Percentiles rank a stretch among this genome's conserved stretches.
Conservation (phyloP, 208 protist genomes). For the Naegleria gruberi region DNA sequence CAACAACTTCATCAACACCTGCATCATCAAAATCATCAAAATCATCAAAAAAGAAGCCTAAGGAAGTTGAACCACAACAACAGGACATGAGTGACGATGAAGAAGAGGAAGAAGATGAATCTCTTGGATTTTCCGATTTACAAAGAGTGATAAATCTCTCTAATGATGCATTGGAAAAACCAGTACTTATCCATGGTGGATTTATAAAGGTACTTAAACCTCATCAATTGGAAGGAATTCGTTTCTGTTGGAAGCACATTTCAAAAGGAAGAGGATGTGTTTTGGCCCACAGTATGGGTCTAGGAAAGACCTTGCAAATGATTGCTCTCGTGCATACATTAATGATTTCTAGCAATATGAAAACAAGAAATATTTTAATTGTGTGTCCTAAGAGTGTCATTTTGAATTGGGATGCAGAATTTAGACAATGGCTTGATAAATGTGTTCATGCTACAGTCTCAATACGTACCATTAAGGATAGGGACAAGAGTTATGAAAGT, state of each 20-base stretch:
- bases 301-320: slow-evolving; percentile 35
- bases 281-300: slow-evolving; percentile 35
- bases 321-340: slow-evolving; percentile 25
- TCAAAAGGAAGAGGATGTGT: slow-evolving; percentile 23
- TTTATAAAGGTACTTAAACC: slow-evolving; percentile 16
- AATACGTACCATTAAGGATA: neutral
- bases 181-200: neutral
- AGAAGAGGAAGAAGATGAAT: neutral
- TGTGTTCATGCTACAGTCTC: neutral
- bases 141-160: neutral
- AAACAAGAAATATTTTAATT: slow-evolving; percentile 26
- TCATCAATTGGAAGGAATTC: slow-evolving; percentile 36
- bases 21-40: too few species aligned
- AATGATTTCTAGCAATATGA: slow-evolving; percentile 39
- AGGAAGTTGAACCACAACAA: too few species aligned
- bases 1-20: too few species aligned
- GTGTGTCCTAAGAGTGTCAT: slow-evolving; percentile 26
- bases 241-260: slow-evolving; percentile 31
- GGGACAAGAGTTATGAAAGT: neutral
- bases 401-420: slow-evolving; percentile 23
- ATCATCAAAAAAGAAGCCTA: too few species aligned
- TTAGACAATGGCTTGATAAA: neutral
- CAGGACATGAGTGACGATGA: too few species aligned
- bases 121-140: neutral
- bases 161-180: neutral